phyloP scores from a whole-genome alignment of 2,329 filamentous ascomycete genomes.

The Paraphaeosphaeria minitans region DNA sequence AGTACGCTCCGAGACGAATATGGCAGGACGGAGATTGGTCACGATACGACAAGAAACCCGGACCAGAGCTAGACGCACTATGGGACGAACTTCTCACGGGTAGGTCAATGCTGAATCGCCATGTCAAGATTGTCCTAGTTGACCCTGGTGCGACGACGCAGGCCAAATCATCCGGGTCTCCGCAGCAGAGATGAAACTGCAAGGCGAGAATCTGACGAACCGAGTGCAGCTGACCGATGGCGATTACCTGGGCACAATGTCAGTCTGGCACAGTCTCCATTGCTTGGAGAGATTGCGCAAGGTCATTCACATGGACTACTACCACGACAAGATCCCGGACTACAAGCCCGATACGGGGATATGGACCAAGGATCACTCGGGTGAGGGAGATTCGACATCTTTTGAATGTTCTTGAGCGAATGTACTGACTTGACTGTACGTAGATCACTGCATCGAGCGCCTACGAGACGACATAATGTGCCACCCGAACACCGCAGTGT shows the following conservation, averaged over 20 bases:
- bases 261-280: constrained; percentile 11
- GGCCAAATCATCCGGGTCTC: constrained; percentile 10
- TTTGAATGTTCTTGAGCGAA: background rate
- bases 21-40: constrained; percentile 13
- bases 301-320: constrained; percentile 9
- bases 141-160: background rate
- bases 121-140: too few species aligned
- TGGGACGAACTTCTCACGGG: constrained; percentile 10
- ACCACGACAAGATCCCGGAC: background rate
- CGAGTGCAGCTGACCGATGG: constrained; percentile 5
- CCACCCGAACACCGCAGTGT: constrained; percentile 8
- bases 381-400: background rate
- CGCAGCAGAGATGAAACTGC: constrained; percentile 2
- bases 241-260: constrained; percentile 8
- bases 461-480: constrained; percentile 10
- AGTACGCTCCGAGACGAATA: constrained; percentile 1
- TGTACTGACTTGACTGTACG: background rate
- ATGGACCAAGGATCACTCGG: constrained; percentile 6
- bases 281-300: constrained; percentile 8
- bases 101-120: background rate
- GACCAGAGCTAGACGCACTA: constrained; percentile 3
- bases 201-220: constrained; percentile 7
- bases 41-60: constrained; percentile 1
- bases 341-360: background rate
- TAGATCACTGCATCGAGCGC: constrained; percentile 13